Evolutionary conservation across 495 filamentous ascomycete species (phyloP).

Genomic region (Aspergillus diversus): DNA sequence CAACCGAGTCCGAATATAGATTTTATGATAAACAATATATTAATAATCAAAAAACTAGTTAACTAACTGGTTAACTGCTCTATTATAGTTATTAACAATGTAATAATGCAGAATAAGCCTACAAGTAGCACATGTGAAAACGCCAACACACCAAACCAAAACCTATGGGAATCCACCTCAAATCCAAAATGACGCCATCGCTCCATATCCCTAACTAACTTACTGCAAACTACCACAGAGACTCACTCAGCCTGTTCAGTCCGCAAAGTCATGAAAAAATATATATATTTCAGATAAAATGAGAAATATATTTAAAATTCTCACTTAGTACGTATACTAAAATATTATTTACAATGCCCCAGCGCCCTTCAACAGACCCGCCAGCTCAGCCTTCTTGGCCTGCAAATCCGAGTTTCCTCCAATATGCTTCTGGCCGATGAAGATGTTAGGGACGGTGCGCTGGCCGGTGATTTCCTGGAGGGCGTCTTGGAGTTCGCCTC

Average conservation of each 20-base stretch:
- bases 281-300: too few species aligned
- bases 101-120: too few species aligned
- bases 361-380: conserved; percentile 63
- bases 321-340: background rate
- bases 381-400: conserved; percentile 59
- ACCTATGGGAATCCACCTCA: background rate
- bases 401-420: conserved; percentile 96
- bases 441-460: conserved; percentile 92
- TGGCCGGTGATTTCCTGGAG: conserved; percentile 80
- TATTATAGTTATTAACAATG: too few species aligned
- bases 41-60: too few species aligned
- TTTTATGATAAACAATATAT: too few species aligned
- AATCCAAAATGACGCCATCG: background rate
- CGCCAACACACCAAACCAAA: background rate
- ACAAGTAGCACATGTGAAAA: too few species aligned
- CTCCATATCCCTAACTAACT: too few species aligned
- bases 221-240: too few species aligned
- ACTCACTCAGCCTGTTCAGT: too few species aligned
- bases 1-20: too few species aligned
- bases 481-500: conserved; percentile 79
- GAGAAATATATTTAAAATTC: background rate
- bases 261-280: too few species aligned
- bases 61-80: too few species aligned
- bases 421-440: conserved; percentile 87
- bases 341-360: conserved; percentile 46